Percentiles rank a stretch among this genome's conserved stretches.
phyloP scores from a whole-genome alignment of 352 stramenopile genomes.

The Blastocystis sp. region DNA sequence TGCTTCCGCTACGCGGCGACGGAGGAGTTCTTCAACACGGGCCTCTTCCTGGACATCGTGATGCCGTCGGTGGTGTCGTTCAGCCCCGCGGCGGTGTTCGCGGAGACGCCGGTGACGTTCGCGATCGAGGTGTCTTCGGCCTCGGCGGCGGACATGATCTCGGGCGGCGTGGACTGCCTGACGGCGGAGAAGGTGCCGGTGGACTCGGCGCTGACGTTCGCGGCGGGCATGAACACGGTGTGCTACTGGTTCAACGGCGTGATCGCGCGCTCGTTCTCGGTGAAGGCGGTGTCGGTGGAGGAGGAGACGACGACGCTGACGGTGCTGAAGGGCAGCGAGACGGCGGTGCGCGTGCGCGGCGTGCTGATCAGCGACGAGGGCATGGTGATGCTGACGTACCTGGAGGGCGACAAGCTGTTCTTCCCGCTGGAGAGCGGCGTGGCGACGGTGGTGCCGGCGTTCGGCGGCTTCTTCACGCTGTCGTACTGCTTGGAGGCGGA shows the following conservation, averaged over 20 bases:
- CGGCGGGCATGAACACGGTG: conserved; percentile 24
- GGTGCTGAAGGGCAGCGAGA: not conserved
- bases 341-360: conserved; percentile 3
- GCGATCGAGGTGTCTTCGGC: conserved; percentile 7
- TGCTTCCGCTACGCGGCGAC: conserved; percentile 50
- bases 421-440: not conserved
- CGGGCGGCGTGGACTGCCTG: conserved; percentile 30
- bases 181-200: conserved; percentile 34
- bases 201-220: not conserved
- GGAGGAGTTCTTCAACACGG: conserved; percentile 19
- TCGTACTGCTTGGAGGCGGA: conserved; percentile 21
- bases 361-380: not conserved
- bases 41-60: not conserved
- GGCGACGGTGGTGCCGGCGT: not conserved
- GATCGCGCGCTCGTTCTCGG: not conserved
- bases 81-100: conserved; percentile 18
- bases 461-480: conserved; percentile 27
- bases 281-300: conserved; percentile 36
- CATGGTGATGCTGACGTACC: conserved; percentile 37
- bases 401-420: conserved; percentile 22
- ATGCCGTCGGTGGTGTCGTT: not conserved
- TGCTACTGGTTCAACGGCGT: conserved; percentile 66
- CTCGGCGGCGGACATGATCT: conserved; percentile 32
- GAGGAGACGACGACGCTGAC: too few relatives aligned
- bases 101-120: conserved; percentile 9